phyloP scores from a whole-genome alignment of 305 asterid genomes.

The Caryopteris hybrid region DNA sequence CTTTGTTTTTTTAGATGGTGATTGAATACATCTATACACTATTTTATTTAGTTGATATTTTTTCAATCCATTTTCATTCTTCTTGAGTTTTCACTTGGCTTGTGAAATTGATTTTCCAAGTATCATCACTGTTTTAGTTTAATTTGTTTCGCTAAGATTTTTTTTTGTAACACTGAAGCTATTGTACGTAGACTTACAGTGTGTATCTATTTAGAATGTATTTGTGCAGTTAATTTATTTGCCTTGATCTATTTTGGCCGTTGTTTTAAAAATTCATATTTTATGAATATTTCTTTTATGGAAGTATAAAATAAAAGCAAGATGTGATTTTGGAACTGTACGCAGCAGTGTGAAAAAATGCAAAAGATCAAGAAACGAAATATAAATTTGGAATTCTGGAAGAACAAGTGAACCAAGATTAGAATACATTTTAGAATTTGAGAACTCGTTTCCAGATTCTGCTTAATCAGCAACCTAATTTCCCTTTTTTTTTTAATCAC shows the following conservation, averaged over 20 bases:
- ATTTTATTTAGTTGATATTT: not conserved
- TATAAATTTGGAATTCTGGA: not conserved
- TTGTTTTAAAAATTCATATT: not conserved
- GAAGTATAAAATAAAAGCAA: not conserved
- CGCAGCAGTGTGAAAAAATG: not conserved
- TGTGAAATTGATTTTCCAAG: not conserved
- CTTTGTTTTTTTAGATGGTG: not conserved
- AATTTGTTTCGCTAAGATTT: not conserved
- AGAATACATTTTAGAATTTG: not conserved
- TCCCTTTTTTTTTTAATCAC: not conserved
- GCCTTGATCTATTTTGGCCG: not conserved
- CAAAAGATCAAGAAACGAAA: not conserved
- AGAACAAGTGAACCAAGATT: not conserved
- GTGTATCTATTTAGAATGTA: not conserved
- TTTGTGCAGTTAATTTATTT: not conserved
- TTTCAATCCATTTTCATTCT: not conserved
- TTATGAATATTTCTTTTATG: not conserved
- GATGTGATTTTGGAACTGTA: not conserved
- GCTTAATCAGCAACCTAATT: not conserved
- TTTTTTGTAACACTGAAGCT: not conserved
- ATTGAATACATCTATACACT: not conserved
- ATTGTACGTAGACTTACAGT: not conserved
- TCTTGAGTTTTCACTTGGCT: constrained; percentile 16
- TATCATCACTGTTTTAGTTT: not conserved
- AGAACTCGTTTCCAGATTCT: not conserved